Conservation (phyloP, 495 filamentous ascomycete species). For the Astrothelium macrocarpum region DNA sequence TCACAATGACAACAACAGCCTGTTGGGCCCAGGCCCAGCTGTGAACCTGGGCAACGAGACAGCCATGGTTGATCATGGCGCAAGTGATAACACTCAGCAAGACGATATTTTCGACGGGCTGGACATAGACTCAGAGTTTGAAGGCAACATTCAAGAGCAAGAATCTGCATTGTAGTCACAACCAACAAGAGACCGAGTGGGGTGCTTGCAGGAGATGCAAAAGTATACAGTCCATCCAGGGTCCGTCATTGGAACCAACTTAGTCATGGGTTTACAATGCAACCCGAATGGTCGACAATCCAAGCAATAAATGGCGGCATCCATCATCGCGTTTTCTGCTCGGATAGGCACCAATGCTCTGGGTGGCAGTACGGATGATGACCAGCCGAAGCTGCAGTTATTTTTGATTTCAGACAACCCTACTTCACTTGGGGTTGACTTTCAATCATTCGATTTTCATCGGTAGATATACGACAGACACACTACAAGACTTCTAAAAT, state of each 20-base stretch:
- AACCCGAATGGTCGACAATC: neutral
- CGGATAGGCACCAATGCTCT: neutral
- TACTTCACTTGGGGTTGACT: neutral
- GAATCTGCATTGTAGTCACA: neutral
- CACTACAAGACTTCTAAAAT: too few relatives aligned
- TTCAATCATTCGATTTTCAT: neutral
- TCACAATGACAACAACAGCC: too few relatives aligned
- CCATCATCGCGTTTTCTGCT: neutral
- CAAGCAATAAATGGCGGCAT: neutral
- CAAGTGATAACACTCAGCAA: neutral
- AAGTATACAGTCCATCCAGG: neutral
- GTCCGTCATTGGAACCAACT: neutral
- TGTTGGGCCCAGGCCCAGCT: too few relatives aligned
- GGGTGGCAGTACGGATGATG: neutral
- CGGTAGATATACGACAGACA: too few relatives aligned
- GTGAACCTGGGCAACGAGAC: too few relatives aligned
- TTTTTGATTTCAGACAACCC: conserved; percentile 1
- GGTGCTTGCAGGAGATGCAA: neutral
- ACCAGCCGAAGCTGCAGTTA: neutral
- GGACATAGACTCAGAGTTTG: neutral
- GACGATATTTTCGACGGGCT: neutral
- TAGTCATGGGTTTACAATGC: neutral
- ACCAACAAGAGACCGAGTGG: neutral
- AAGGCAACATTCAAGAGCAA: neutral
- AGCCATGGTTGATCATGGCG: too few relatives aligned